Evolutionary conservation across 1,139 yeast species (phyloP), one percentile per base, ranked within the genome.

Genomic region (Blastobotrys persicus): DNA sequence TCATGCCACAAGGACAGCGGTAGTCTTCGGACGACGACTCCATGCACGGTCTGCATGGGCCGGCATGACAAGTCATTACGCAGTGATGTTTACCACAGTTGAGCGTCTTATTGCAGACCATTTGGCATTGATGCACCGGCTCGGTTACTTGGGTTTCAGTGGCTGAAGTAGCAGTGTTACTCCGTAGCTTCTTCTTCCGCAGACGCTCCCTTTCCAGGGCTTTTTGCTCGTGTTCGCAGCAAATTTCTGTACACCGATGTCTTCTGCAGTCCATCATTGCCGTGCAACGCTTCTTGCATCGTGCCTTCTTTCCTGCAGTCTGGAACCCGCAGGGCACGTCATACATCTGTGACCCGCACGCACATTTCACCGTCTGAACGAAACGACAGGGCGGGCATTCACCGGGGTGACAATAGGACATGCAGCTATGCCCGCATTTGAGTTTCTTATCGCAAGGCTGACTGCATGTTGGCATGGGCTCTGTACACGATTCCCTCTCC

Each of bases 1-100:
- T 89, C 52, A 78, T 75, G 1, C 97, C 96, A 72, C 98, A 89
- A 49, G 85, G 77, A 63, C 98, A 89, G 2, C 82, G 76, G 58
- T 88, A 71, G 63, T 89, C 97, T 28, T 87, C 92, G 46, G 82
- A 80, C 11, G 88, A 78, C 3, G 95, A 85, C 60, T 88, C 96
- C 46, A 87, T 66, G 64, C 98, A 89, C 7, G 91, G 85, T 1
- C 83, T 81, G 68, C 97, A 89, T 1, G 87, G 79, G 0, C 97
- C 97, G 12, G 80, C 72, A 64, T 89, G 97, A 60, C 97, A 89
- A 31, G 84, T 76, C 56, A 84, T 80, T 40, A 77, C 77, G 66
- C 97, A 89, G 43, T 74, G 64, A 63, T 89, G 98, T 40, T 66
- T 66, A 0, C 92, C 94, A 69, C 97, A 89, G 26, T 80, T 67